Evolutionary conservation across 2,329 filamentous ascomycete species (phyloP).

Genomic region (Elsinoe arachidis): DNA sequence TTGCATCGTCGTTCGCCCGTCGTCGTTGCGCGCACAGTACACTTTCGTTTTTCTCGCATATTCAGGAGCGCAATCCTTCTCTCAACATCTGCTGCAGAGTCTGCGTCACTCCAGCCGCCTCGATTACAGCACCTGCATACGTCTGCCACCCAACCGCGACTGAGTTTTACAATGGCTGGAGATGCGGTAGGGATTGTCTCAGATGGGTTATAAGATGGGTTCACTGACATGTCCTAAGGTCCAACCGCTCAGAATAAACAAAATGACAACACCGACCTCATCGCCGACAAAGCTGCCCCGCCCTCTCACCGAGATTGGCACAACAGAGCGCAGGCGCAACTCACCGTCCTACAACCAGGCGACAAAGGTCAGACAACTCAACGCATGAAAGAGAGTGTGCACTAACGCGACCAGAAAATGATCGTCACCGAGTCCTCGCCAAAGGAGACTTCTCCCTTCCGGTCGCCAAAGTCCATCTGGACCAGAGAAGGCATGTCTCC

Average conservation of each 20-base stretch:
- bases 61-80: not conserved
- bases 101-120: slow-evolving; percentile 11
- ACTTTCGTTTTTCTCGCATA: not conserved
- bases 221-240: slow-evolving; percentile 43
- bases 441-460: slow-evolving; percentile 41
- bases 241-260: slow-evolving; percentile 71
- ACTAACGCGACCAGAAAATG: slow-evolving; percentile 49
- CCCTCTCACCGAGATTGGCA: slow-evolving; percentile 81
- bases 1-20: slow-evolving; percentile 5
- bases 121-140: slow-evolving; percentile 3
- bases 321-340: slow-evolving; percentile 77
- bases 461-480: slow-evolving; percentile 83
- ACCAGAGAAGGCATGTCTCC: slow-evolving; percentile 55
- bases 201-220: not conserved
- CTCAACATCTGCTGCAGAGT: not conserved
- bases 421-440: slow-evolving; percentile 70
- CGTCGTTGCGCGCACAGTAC: slow-evolving; percentile 8
- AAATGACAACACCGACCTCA: slow-evolving; percentile 49
- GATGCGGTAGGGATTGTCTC: slow-evolving; percentile 29
- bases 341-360: slow-evolving; percentile 81
- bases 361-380: slow-evolving; percentile 50
- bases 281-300: slow-evolving; percentile 62
- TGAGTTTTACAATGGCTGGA: slow-evolving; percentile 29
- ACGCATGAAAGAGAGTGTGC: not conserved
- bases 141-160: slow-evolving; percentile 5